These are phyloP conservation scores for Misopates orontium DNA, from an alignment of 257 asterid genomes.

Conservation along the genomic window DNA sequence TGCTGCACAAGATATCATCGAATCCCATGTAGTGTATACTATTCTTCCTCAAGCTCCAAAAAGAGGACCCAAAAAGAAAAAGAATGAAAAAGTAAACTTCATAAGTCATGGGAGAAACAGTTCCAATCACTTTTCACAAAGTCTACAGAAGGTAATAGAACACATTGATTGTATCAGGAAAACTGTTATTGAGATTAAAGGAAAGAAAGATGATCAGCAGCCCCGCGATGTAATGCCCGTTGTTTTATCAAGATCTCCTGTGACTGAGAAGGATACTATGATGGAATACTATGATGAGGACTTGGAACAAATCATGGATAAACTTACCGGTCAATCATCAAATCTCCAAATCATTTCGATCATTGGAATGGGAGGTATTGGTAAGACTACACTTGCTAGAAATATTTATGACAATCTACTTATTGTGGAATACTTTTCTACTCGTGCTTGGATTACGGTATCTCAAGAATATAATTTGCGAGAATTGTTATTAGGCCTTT, in stretches of 20 bases:
- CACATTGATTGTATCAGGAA: not conserved
- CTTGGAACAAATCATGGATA: no score
- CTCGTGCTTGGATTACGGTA: no score
- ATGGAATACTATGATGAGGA: no score
- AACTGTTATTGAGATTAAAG: not conserved
- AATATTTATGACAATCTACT: not conserved
- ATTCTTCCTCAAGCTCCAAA: not conserved
- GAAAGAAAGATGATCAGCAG: not conserved
- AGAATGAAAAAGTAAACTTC: no score
- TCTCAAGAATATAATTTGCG: not conserved
- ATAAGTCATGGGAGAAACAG: not conserved
- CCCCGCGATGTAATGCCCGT: not conserved
- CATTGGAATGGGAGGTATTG: conserved; percentile 16
- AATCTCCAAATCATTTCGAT: conserved; percentile 10
- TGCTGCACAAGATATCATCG: not conserved
- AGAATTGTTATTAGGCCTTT: not conserved
- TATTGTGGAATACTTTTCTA: no score
- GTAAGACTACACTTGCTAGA: conserved; percentile 15
- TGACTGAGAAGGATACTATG: no score
- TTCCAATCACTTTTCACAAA: no score
- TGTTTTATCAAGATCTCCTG: no score
- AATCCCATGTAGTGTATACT: no score
- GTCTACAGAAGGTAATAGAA: not conserved
- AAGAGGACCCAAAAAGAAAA: no score
- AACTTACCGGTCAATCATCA: not conserved